Evolutionary conservation across 441 rosid genomes (phyloP), one percentile per base, ranked within the genome.

Genomic region (Theobroma grandiflorum): DNA sequence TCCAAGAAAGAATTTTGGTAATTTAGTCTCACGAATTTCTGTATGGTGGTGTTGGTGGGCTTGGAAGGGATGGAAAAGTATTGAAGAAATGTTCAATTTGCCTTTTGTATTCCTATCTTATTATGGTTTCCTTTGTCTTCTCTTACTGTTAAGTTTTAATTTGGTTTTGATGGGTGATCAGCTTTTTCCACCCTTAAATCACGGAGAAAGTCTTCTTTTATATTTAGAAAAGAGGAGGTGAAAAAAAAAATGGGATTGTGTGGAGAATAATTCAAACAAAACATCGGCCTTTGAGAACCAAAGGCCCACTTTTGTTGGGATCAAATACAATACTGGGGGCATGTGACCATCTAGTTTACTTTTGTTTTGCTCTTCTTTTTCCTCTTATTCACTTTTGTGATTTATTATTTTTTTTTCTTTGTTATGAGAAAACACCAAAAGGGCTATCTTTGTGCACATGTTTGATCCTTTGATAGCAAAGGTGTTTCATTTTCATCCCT

Each of bases 241-340:
- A n/a, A 57, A 62, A 20, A 20, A 18, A 65, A 35, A 52, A 70
- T 42, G 11, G 58, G 72, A 73, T 80, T 80, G 77, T 82, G 85
- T 75, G 89, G 87, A 83, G 91, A 84, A 78, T 74, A 83, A 67
- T 79, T 80, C 78, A 69, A 65, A 58, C 79, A 75, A 74, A 78
- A 75, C 81, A 53, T 64, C 81, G 66, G 78, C 69, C 90, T 79
- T 84, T 74, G 50, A 80, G 81, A 82, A 62, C 72, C 73, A 70
- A 77, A 83, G 81, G 43, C 84, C 86, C 86, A 73, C 78, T 82
- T 87, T 83, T 85, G 78, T 82, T 82, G 89, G 84, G 81, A 80
- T 72, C 82, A 82, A 82, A 71, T 82, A 42, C 66, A 76, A 35
- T 33, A 49, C 79, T 77, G 40, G 77, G 75, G 75, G 66, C 79